These are phyloP conservation scores for Hanseniaspora valbyensis DNA, from an alignment of 805 yeast species.

Conservation along the genomic window DNA sequence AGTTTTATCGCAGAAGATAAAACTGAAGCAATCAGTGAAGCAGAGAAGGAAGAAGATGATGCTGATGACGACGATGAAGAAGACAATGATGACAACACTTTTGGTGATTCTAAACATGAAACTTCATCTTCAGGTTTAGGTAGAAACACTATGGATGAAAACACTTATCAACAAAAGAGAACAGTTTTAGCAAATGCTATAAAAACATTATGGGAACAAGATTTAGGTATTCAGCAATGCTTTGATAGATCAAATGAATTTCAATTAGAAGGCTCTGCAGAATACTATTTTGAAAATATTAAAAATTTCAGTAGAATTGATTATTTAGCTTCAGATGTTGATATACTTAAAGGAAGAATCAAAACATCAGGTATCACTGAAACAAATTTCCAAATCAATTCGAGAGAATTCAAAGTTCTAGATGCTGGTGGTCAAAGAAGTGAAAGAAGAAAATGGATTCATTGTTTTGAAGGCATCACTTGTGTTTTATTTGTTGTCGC, in stretches of 20 bases:
- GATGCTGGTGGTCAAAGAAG: conserved; percentile 97
- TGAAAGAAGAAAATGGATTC: conserved; percentile 89
- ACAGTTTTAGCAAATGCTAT: conserved; percentile 56
- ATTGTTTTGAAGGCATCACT: conserved; percentile 82
- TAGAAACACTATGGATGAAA: conserved; percentile 9
- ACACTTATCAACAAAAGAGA: conserved; percentile 14
- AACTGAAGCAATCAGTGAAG: conserved; percentile 23
- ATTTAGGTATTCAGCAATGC: conserved; percentile 53
- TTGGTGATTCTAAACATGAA: neutral
- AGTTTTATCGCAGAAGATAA: conserved; percentile 20
- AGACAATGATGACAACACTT: neutral
- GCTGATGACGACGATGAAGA: conserved; percentile 17
- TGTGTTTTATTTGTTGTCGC: conserved; percentile 83
- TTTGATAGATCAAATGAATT: conserved; percentile 57
- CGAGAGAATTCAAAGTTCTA: conserved; percentile 58
- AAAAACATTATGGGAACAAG: conserved; percentile 53
- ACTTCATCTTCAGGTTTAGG: neutral
- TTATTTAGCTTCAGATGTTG: conserved; percentile 67
- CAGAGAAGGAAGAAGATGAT: conserved; percentile 22
- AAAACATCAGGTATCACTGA: conserved; percentile 95
- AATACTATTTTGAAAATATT: conserved; percentile 70
- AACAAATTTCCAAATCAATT: conserved; percentile 59
- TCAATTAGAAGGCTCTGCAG: conserved; percentile 74
- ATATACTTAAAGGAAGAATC: conserved; percentile 79
- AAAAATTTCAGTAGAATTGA: conserved; percentile 48